A percentile compares a stretch with the other conserved stretches of the same genome.
phyloP scores from a whole-genome alignment of 1,284 basidiomycete genomes.

The Ganoderma leucocontextum region DNA sequence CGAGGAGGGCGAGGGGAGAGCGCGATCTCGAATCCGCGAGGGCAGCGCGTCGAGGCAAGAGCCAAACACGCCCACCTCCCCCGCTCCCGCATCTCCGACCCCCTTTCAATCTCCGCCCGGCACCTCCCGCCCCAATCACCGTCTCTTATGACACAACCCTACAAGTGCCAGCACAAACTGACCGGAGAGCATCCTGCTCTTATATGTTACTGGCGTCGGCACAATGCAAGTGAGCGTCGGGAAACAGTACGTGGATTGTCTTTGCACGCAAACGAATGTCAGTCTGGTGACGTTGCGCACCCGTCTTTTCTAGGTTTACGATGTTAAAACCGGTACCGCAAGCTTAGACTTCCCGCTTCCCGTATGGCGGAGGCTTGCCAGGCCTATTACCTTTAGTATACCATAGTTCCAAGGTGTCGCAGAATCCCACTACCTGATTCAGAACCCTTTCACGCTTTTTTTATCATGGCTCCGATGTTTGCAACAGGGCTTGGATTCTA shows the following conservation, averaged over 20 bases:
- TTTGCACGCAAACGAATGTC: background rate
- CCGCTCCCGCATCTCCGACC: slow-evolving; percentile 18
- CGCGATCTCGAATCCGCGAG: slow-evolving; percentile 30
- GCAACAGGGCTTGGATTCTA: background rate
- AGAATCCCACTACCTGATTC: too few relatives aligned
- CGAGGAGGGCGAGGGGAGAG: slow-evolving; percentile 23
- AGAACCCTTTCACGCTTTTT: too few relatives aligned
- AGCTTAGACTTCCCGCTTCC: too few relatives aligned
- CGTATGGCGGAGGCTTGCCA: too few relatives aligned
- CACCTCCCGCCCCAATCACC: slow-evolving; percentile 11
- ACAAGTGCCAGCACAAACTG: too few relatives aligned
- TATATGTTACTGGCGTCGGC: background rate
- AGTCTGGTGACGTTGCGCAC: too few relatives aligned
- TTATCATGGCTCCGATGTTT: background rate
- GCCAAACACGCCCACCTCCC: slow-evolving; percentile 23
- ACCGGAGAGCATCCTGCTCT: background rate
- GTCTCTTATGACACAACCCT: background rate
- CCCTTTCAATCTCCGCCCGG: slow-evolving; percentile 31
- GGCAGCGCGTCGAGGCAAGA: slow-evolving; percentile 30
- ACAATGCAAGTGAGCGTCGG: background rate
- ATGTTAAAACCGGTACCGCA: too few relatives aligned
- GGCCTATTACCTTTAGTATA: too few relatives aligned
- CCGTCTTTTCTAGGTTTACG: too few relatives aligned
- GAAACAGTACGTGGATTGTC: background rate
- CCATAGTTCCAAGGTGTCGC: too few relatives aligned